Conservation (phyloP, 2,329 filamentous ascomycete species). For the Diaporthe citri region DNA sequence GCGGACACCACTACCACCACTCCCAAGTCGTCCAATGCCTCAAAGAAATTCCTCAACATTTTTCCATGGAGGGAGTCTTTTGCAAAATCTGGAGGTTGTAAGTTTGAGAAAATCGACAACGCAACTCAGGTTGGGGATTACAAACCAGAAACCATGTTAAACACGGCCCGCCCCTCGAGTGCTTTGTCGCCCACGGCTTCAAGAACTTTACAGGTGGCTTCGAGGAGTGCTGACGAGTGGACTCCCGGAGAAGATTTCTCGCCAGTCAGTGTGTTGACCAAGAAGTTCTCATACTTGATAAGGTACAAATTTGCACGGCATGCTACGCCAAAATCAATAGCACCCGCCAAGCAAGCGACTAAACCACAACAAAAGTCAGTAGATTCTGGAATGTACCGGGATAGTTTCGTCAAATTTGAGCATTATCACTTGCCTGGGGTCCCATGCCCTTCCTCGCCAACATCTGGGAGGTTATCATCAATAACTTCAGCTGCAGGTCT, state of each 20-base stretch:
- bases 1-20: constrained; percentile 1
- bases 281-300: background rate
- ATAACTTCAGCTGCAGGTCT: background rate
- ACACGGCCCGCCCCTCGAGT: background rate
- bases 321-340: background rate
- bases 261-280: background rate
- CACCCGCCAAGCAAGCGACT: constrained; percentile 25
- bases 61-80: background rate
- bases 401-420: no score
- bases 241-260: background rate
- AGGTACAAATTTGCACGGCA: constrained; percentile 18
- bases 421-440: background rate
- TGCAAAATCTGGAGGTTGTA: background rate
- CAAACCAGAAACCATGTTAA: background rate
- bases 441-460: background rate
- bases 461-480: constrained; percentile 11
- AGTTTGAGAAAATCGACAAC: background rate
- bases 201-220: background rate
- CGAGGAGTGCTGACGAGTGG: background rate
- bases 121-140: background rate
- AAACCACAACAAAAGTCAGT: background rate
- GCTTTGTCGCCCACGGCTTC: background rate
- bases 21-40: background rate
- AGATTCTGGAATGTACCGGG: no score
- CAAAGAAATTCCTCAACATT: background rate